Evolutionary conservation across 2,329 filamentous ascomycete genomes (phyloP).

Genomic region (Neodidymelliopsis sp.): DNA sequence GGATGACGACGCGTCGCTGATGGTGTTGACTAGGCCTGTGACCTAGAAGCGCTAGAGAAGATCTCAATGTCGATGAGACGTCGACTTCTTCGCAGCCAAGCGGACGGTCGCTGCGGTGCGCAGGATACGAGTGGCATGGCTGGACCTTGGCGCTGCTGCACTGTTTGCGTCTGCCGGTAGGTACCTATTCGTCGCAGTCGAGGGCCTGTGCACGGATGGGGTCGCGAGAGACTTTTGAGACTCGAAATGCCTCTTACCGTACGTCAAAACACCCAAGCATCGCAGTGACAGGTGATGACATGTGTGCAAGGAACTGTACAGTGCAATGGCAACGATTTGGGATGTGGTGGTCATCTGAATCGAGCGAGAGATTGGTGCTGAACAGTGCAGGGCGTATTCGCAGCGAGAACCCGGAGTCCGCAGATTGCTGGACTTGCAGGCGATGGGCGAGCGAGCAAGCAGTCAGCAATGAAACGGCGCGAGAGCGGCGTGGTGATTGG

Average conservation of each 20-base stretch:
- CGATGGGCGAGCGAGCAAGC: constrained; percentile 12
- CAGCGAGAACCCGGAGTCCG: constrained; percentile 14
- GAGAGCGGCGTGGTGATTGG: constrained; percentile 9
- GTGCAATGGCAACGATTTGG: not conserved
- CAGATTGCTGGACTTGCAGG: constrained; percentile 15
- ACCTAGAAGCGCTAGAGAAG: constrained; percentile 14
- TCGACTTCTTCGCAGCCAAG: constrained; percentile 1
- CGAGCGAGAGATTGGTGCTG: constrained; percentile 11
- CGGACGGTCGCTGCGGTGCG: not conserved
- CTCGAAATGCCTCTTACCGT: constrained; percentile 2
- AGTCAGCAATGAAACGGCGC: constrained; percentile 5
- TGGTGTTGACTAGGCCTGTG: constrained; percentile 4
- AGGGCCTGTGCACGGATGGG: constrained; percentile 9
- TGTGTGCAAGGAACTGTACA: not conserved
- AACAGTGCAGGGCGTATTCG: constrained; percentile 10
- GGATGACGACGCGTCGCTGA: constrained; percentile 17
- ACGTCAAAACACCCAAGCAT: constrained; percentile 6
- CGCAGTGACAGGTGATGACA: constrained; percentile 2
- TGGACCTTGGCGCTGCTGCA: not conserved
- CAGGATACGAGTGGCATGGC: not conserved
- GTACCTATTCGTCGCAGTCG: not conserved
- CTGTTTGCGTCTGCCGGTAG: not conserved
- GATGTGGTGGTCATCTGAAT: not conserved
- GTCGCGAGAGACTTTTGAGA: constrained; percentile 4
- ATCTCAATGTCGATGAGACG: constrained; percentile 16